These are phyloP conservation scores for Rhizodiscina lignyota DNA, from an alignment of 495 filamentous ascomycete species.

Conservation along the genomic window DNA sequence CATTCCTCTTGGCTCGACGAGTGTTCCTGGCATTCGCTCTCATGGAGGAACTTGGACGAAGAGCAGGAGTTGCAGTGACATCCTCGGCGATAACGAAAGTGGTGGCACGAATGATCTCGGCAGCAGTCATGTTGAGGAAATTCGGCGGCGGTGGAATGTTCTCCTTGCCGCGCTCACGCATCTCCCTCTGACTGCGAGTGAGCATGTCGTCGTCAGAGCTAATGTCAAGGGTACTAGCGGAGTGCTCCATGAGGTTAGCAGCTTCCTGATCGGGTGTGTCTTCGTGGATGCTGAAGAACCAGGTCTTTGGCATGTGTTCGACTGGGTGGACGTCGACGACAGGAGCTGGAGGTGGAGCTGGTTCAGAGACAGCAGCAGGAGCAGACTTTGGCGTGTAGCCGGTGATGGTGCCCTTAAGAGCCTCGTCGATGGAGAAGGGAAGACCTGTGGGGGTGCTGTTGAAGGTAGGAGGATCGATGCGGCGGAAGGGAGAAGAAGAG, in stretches of 20 bases:
- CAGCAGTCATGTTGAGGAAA: constrained; percentile 14
- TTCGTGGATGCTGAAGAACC: constrained; percentile 92
- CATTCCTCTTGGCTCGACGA: neutral
- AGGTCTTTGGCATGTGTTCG: constrained; percentile 37
- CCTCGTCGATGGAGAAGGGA: constrained; percentile 68
- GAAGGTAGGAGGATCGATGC: constrained; percentile 38
- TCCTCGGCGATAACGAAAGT: constrained; percentile 16
- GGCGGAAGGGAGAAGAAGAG: constrained; percentile 33
- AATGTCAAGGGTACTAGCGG: constrained; percentile 72
- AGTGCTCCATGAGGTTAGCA: constrained; percentile 82
- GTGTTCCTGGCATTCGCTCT: neutral
- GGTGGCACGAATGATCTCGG: constrained; percentile 12
- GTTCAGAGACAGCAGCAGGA: constrained; percentile 11
- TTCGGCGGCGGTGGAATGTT: constrained; percentile 60
- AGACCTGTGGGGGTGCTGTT: constrained; percentile 18
- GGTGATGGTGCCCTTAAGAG: constrained; percentile 51
- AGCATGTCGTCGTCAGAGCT: constrained; percentile 29
- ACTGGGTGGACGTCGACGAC: constrained; percentile 9
- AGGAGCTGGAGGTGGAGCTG: constrained; percentile 5
- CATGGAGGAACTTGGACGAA: too few relatives aligned
- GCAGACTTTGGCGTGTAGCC: constrained; percentile 27
- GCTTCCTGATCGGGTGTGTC: constrained; percentile 79
- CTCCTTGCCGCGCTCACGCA: constrained; percentile 61
- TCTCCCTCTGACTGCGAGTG: constrained; percentile 26
- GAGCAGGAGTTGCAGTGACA: constrained; percentile 2